A percentile compares a stretch with the other conserved stretches of the same genome.
Conservation (phyloP, 2,329 filamentous ascomycete species). For the Trichoderma simmonsii region DNA sequence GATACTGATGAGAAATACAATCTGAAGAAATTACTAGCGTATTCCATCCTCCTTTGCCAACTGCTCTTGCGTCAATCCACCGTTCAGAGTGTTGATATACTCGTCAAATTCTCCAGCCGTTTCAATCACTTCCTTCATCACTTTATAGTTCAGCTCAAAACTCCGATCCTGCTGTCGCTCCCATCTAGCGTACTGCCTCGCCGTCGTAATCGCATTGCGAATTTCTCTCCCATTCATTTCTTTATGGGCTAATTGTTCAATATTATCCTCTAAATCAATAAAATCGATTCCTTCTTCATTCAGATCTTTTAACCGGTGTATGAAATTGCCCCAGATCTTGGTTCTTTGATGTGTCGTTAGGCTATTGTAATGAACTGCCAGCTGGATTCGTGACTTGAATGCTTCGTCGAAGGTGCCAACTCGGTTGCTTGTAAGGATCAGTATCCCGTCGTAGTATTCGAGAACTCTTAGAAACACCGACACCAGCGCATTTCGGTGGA, state of each 20-base stretch:
- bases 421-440: neutral
- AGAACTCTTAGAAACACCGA: neutral
- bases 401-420: neutral
- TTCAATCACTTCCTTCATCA: neutral
- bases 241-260: neutral
- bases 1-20: neutral
- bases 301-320: rapidly evolving
- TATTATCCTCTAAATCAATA: neutral
- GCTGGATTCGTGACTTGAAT: neutral
- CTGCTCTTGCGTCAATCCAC: neutral
- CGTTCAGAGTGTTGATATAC: neutral
- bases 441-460: neutral
- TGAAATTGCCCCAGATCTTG: neutral
- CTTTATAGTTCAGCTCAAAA: neutral
- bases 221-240: neutral
- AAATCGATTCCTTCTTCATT: neutral
- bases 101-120: neutral
- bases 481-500: neutral
- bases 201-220: neutral
- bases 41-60: neutral
- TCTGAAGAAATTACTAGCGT: neutral
- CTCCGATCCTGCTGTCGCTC: neutral
- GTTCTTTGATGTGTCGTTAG: neutral
- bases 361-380: neutral
- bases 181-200: neutral